Evolutionary conservation across 1,284 basidiomycete species (phyloP).

Genomic region (Blastosporella zonata): DNA sequence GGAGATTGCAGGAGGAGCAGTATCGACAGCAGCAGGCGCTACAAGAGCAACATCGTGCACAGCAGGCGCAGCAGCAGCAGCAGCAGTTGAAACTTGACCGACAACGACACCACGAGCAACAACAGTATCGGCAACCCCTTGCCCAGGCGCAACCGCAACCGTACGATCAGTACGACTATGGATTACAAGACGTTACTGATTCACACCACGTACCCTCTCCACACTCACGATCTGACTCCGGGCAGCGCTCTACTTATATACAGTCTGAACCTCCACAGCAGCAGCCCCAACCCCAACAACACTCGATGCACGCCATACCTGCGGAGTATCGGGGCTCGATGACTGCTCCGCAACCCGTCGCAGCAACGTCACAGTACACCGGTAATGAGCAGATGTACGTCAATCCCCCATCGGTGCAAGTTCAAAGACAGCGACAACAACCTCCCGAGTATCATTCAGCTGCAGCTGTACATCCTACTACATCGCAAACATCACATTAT

Average conservation of each 20-base stretch:
- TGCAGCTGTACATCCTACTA: slow-evolving; percentile 10
- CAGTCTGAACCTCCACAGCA: slow-evolving; percentile 12
- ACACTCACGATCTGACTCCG: slow-evolving; percentile 20
- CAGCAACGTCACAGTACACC: neutral
- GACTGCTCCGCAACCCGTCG: neutral
- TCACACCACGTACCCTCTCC: slow-evolving; percentile 10
- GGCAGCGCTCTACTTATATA: slow-evolving; percentile 15
- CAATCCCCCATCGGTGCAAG: neutral
- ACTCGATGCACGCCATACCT: slow-evolving; percentile 24
- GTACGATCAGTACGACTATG: too few relatives aligned
- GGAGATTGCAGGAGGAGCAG: slow-evolving; percentile 21
- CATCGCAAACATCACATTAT: slow-evolving; percentile 10
- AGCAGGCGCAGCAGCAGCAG: slow-evolving; percentile 17
- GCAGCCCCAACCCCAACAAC: slow-evolving; percentile 14
- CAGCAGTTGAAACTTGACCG: slow-evolving; percentile 20
- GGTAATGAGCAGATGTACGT: neutral
- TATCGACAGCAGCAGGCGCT: slow-evolving; percentile 23
- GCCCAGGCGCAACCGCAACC: neutral
- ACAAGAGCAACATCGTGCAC: slow-evolving; percentile 20
- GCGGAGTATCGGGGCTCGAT: slow-evolving; percentile 19
- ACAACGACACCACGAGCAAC: slow-evolving; percentile 19
- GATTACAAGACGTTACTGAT: neutral
- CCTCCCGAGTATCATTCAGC: neutral
- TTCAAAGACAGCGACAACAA: neutral
- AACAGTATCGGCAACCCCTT: slow-evolving; percentile 7